A percentile compares a stretch with the other conserved stretches of the same genome.
Conservation (phyloP, 139 green algal genomes). For the Diplosphaera chodatii region DNA sequence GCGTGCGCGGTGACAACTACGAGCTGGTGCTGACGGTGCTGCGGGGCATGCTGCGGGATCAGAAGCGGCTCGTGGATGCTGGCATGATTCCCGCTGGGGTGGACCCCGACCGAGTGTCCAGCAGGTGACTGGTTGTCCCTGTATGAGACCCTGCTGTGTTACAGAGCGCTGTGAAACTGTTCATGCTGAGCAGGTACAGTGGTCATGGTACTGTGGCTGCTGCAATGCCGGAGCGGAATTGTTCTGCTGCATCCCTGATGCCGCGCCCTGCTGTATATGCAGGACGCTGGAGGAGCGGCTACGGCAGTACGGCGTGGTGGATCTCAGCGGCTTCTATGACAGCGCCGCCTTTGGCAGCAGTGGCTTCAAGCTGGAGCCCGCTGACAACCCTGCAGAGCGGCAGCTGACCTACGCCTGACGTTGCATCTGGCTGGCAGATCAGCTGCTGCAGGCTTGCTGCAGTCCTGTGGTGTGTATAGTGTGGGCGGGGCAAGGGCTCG, state of each 20-base stretch:
- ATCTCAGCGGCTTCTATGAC: conserved; percentile 71
- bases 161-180: too few species aligned
- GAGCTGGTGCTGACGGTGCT: conserved; percentile 40
- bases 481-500: too few species aligned
- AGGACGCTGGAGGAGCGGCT: conserved; percentile 73
- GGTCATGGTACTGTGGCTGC: too few species aligned
- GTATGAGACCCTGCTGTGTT: too few species aligned
- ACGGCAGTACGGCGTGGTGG: conserved; percentile 72
- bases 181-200: too few species aligned
- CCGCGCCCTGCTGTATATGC: not conserved
- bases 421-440: too few species aligned
- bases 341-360: conserved; percentile 41
- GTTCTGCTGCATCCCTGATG: too few species aligned
- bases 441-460: too few species aligned
- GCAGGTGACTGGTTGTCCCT: conserved; percentile 4
- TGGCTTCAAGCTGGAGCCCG: conserved; percentile 44
- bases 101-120: conserved; percentile 9
- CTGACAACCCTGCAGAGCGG: not conserved
- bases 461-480: too few species aligned
- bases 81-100: not conserved
- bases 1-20: conserved; percentile 35
- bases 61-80: conserved; percentile 6
- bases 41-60: conserved; percentile 22
- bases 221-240: too few species aligned
- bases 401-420: not conserved